A percentile compares a stretch with the other conserved stretches of the same genome.
These are phyloP conservation scores for Paratinospora sagittata DNA, from an alignment of 164 flowering plant species.

Conservation along the genomic window DNA sequence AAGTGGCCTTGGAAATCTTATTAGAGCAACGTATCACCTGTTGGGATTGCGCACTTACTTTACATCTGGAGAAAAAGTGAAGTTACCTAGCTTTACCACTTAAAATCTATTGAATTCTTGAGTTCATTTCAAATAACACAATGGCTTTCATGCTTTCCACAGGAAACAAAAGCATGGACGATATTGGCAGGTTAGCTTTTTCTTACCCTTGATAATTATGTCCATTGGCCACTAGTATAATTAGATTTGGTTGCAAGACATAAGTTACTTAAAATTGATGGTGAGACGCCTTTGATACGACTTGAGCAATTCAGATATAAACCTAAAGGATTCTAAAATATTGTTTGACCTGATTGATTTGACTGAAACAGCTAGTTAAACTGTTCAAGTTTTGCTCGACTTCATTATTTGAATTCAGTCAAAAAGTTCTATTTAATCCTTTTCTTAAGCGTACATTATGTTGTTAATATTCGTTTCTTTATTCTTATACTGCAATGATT, in stretches of 20 bases:
- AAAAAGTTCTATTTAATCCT: neutral
- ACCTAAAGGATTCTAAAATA: too few relatives aligned
- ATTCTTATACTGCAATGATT: slow-evolving; percentile 5
- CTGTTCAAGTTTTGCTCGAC: too few relatives aligned
- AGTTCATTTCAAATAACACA: neutral
- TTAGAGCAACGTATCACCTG: slow-evolving; percentile 74
- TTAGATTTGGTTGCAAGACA: neutral
- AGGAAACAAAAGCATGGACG: slow-evolving; percentile 99
- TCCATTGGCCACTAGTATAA: neutral
- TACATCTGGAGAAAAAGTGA: slow-evolving; percentile 94
- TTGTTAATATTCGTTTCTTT: neutral
- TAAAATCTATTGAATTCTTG: slow-evolving; percentile 3
- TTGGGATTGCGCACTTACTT: slow-evolving; percentile 87
- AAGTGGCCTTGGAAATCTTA: slow-evolving; percentile 96
- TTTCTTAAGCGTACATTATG: neutral
- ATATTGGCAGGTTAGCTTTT: slow-evolving; percentile 70
- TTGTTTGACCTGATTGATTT: neutral
- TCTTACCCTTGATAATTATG: neutral
- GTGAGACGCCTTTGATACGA: too few relatives aligned
- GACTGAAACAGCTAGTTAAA: too few relatives aligned
- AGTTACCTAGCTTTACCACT: neutral
- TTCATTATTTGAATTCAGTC: too few relatives aligned
- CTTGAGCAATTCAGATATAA: neutral
- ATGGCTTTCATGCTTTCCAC: slow-evolving; percentile 10
- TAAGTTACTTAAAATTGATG: neutral